Evolutionary conservation across 2,329 filamentous ascomycete species (phyloP), one percentile per base, ranked within the genome.

Genomic region (Penicillium frequentans): DNA sequence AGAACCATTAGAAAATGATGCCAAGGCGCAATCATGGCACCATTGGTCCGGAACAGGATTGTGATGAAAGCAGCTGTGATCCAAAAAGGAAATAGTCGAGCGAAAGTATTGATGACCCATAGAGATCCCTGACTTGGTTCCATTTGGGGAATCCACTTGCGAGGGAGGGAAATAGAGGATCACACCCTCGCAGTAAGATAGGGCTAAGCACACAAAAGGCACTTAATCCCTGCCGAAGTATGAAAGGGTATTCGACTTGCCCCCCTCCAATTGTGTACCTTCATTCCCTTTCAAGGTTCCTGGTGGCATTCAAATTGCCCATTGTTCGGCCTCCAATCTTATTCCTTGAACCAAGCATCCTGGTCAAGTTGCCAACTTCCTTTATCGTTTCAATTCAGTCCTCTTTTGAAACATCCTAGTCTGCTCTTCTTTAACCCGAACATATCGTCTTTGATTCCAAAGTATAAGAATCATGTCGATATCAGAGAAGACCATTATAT

Each of bases 311-410:
- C 31, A 35, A 24, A 21, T 35, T 29, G 27, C 27, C 11, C 47
- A 49, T 49, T 24, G 31, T 37, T 35, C 43, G 27, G 27, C n/a
- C 16, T 46, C 27, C 27, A 52, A 43, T 26, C 14, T 27, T 31
- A 27, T 44, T 46, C 19, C 26, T 31, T 33, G 26, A 44, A n/a
- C 50, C 42, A 37, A 29, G 37, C 26, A 49, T 50, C 45, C 51
- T 52, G 43, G 64, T 63, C 63, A 56, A 52, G 43, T 65, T 66
- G 49, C 47, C 54, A 67, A 65, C 51, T 52, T 21, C 45, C 52
- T 49, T 26, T 14, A 33, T 35, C 43, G 42, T 50, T 57, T 54
- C 51, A 43, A 46, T 57, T 54, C 53, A n/a, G 64, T 59, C 55
- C 44, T 49, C 58, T 63, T 65, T 62, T 53, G 55, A 66, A 65